A percentile compares a stretch with the other conserved stretches of the same genome.
Conservation (phyloP, 2,329 filamentous ascomycete genomes). For the Ophiostoma triangulosporum region DNA sequence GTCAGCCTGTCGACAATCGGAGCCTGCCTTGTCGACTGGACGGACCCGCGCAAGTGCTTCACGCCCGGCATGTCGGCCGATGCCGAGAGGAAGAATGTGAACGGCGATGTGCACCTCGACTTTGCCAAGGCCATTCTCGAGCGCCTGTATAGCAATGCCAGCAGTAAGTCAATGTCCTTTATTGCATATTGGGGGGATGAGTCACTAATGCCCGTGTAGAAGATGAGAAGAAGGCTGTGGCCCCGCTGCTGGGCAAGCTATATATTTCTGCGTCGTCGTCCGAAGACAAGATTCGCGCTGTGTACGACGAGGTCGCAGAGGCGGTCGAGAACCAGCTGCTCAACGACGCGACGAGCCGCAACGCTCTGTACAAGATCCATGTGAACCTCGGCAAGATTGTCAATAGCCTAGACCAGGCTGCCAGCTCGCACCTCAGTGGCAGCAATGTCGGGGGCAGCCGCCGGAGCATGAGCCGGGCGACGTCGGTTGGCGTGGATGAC, state of each 20-base stretch:
- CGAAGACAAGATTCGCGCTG: slow-evolving; percentile 41
- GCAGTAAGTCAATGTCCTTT: slow-evolving; percentile 54
- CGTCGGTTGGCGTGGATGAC: slow-evolving; percentile 24
- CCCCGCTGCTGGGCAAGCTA: slow-evolving; percentile 68
- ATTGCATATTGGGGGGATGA: too few relatives aligned
- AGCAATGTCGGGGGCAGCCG: slow-evolving; percentile 16
- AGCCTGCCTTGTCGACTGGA: slow-evolving; percentile 84
- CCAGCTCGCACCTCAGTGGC: slow-evolving; percentile 4
- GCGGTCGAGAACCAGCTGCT: slow-evolving; percentile 50
- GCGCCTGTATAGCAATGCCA: slow-evolving; percentile 51
- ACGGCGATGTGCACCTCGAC: slow-evolving; percentile 67
- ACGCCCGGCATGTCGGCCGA: slow-evolving; percentile 35
- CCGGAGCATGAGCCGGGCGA: slow-evolving; percentile 30
- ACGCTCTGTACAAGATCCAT: slow-evolving; percentile 55
- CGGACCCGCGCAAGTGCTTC: slow-evolving; percentile 71
- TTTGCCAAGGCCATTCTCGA: slow-evolving; percentile 69
- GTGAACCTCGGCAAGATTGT: slow-evolving; percentile 55
- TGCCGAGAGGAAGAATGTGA: slow-evolving; percentile 48
- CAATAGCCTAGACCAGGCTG: slow-evolving; percentile 38
- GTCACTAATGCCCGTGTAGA: slow-evolving; percentile 34
- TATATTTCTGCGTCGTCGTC: slow-evolving; percentile 57
- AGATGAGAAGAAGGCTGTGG: slow-evolving; percentile 75
- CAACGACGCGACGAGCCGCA: slow-evolving; percentile 46
- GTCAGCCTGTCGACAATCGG: slow-evolving; percentile 66
- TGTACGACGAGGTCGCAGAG: slow-evolving; percentile 44